A percentile compares a stretch with the other conserved stretches of the same genome.
Conservation (phyloP, 768 basidiomycete species). For the Podaxis carcinomalis region DNA sequence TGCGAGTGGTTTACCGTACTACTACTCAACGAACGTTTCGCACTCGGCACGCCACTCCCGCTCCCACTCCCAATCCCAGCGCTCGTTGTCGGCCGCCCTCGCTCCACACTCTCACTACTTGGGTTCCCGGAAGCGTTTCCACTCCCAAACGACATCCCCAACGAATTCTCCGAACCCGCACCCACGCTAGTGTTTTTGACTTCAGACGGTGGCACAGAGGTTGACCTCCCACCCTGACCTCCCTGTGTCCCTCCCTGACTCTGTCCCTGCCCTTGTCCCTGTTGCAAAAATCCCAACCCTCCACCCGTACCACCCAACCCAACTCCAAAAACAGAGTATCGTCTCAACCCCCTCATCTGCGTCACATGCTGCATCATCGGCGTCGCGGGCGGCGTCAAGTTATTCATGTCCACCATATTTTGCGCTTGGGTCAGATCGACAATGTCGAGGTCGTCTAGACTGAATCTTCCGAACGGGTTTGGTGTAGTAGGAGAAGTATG, state of each 20-base stretch:
- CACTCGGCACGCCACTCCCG: not conserved
- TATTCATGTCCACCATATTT: slow-evolving; percentile 8
- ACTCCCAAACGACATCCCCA: slow-evolving; percentile 3
- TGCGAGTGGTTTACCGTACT: slow-evolving; percentile 13
- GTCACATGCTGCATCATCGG: slow-evolving; percentile 10
- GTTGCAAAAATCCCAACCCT: not conserved
- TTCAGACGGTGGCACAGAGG: slow-evolving; percentile 38
- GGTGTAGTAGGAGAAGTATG: not conserved
- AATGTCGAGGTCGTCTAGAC: slow-evolving; percentile 7
- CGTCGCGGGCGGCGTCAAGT: slow-evolving; percentile 9
- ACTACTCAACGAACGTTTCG: slow-evolving; percentile 10
- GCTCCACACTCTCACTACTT: not conserved
- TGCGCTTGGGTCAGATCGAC: slow-evolving; percentile 3
- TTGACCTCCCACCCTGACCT: slow-evolving; percentile 1
- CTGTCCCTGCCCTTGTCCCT: not conserved
- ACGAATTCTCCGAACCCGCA: slow-evolving; percentile 9
- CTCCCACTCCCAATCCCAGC: not conserved
- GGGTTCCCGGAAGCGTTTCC: not conserved
- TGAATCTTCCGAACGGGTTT: not conserved
- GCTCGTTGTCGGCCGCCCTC: not conserved
- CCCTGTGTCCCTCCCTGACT: not conserved
- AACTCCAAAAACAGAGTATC: slow-evolving; percentile 1
- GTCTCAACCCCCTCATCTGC: slow-evolving; percentile 2
- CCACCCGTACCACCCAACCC: not conserved
- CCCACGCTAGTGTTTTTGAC: slow-evolving; percentile 43